A percentile compares a stretch with the other conserved stretches of the same genome.
phyloP scores from a whole-genome alignment of 257 asterid species.

The Lithospermum erythrorhizon region DNA sequence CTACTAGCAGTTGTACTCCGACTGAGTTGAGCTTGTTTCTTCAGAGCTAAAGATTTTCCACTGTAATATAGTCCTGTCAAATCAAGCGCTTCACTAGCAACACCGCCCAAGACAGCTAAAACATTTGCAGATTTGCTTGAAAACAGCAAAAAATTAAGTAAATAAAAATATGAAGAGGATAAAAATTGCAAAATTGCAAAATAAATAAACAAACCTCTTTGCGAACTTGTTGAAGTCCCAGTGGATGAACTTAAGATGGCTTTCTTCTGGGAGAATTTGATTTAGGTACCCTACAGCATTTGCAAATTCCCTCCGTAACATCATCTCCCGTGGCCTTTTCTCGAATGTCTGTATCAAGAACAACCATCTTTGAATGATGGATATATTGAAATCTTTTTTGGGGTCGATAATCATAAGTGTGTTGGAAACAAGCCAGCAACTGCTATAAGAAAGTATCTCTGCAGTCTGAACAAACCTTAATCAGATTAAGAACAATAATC shows the following conservation, averaged over 20 bases:
- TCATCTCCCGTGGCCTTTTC: conserved; percentile 98
- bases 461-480: conserved; percentile 54
- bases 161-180: conserved; percentile 16
- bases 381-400: too few species aligned
- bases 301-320: conserved; percentile 96
- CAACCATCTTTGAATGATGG: conserved; percentile 4
- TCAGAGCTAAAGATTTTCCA: conserved; percentile 58
- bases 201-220: conserved; percentile 46
- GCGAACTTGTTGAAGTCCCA: conserved; percentile 99
- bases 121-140: conserved; percentile 98
- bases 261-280: conserved; percentile 75
- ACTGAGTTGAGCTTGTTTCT: conserved; percentile 48
- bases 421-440: background rate
- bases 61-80: conserved; percentile 88
- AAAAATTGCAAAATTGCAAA: conserved; percentile 5
- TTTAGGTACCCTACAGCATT: conserved; percentile 93
- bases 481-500: conserved; percentile 85
- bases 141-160: conserved; percentile 16
- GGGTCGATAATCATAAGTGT: background rate
- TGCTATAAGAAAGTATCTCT: background rate
- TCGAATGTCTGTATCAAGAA: conserved; percentile 71
- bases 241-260: conserved; percentile 79
- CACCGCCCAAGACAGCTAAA: conserved; percentile 94
- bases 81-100: conserved; percentile 95
- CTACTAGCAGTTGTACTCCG: conserved; percentile 84